Evolutionary conservation across 1,284 basidiomycete species (phyloP).

Genomic region (Apiotrichum porosum): DNA sequence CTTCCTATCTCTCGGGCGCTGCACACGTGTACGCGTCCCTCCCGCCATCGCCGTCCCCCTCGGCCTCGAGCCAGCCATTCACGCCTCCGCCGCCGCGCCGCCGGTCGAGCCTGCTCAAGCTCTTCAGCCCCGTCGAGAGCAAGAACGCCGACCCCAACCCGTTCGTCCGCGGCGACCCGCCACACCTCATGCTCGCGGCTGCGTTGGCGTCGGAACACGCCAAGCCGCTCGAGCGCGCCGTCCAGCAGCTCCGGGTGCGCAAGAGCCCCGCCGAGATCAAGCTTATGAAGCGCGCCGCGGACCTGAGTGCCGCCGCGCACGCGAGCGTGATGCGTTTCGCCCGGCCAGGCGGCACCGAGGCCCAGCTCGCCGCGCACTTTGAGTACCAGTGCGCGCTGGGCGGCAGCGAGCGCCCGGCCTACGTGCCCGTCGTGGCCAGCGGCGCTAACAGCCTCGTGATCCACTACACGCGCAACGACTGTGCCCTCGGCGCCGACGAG

Average conservation of each 20-base stretch:
- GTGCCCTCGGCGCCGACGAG: conserved; percentile 65
- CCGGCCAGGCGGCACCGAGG: conserved; percentile 65
- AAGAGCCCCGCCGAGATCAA: conserved; percentile 49
- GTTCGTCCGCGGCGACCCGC: conserved; percentile 32
- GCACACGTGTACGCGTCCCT: conserved; percentile 47
- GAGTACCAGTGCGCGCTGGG: conserved; percentile 73
- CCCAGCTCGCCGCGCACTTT: conserved; percentile 74
- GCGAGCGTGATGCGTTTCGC: conserved; percentile 67
- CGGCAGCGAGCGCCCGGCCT: conserved; percentile 80
- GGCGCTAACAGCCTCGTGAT: conserved; percentile 83
- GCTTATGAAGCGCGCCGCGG: conserved; percentile 51
- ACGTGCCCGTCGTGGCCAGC: conserved; percentile 90
- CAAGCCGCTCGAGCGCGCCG: conserved; percentile 41
- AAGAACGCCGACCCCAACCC: conserved; percentile 6
- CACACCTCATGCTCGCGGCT: conserved; percentile 45
- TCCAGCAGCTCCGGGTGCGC: conserved; percentile 48
- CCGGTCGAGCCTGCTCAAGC: conserved; percentile 42
- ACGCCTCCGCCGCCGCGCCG: conserved; percentile 35
- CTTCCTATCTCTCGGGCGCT: conserved; percentile 28
- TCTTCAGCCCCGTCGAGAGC: conserved; percentile 35
- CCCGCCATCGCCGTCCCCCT: conserved; percentile 43
- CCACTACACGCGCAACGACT: conserved; percentile 88
- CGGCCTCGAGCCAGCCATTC: conserved; percentile 39
- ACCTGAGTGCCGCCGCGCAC: conserved; percentile 49
- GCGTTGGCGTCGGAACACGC: conserved; percentile 39